Conservation (phyloP, 176 grass and related monocot genomes). For the Urochloa ruziziensis region DNA sequence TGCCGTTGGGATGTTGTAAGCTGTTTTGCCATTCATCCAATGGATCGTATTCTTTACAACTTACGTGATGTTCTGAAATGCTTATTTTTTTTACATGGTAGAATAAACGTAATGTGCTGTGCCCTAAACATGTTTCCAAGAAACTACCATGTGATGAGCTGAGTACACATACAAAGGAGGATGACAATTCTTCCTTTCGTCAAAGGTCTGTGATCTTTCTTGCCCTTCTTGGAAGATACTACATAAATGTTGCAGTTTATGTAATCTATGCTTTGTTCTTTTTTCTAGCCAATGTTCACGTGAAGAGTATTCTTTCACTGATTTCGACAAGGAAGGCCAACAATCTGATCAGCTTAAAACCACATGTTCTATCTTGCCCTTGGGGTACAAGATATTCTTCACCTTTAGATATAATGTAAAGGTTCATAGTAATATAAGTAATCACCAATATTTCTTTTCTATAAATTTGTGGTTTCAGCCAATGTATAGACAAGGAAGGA, state of each 20-base stretch:
- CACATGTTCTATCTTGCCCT: neutral
- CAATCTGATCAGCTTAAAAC: neutral
- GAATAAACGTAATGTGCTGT: neutral
- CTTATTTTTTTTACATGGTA: neutral
- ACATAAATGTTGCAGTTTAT: neutral
- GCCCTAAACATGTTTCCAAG: constrained; percentile 33
- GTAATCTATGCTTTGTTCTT: neutral
- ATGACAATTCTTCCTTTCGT: neutral
- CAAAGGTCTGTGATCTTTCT: constrained; percentile 2
- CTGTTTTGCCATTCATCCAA: constrained; percentile 1
- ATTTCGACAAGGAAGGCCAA: neutral
- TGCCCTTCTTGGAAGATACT: neutral
- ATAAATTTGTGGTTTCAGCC: constrained; percentile 20
- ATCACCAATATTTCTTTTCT: neutral
- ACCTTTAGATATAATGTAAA: neutral
- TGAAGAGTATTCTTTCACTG: neutral
- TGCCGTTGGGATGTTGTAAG: constrained; percentile 77
- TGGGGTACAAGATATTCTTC: neutral
- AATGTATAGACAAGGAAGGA: neutral
- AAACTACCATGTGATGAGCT: neutral
- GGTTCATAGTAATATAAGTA: neutral
- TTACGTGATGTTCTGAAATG: neutral
- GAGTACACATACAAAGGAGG: neutral
- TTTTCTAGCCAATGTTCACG: neutral
- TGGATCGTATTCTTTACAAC: neutral